Conservation (phyloP, 306 rosid genomes). For the Ormosia emarginata region DNA sequence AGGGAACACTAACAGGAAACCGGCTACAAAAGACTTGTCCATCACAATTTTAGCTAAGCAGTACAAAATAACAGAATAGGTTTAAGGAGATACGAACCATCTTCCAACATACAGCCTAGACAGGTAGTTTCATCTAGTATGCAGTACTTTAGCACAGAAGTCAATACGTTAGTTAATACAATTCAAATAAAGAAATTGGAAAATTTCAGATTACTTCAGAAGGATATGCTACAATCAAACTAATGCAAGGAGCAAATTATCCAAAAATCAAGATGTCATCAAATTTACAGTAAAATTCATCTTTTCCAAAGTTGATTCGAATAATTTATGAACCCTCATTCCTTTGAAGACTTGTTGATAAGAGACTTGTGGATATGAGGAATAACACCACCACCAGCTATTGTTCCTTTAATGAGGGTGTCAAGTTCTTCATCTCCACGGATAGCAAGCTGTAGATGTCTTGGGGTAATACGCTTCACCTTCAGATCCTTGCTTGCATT, state of each 20-base stretch:
- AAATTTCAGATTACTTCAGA: not conserved
- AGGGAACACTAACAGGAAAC: not conserved
- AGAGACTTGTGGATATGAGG: constrained; percentile 86
- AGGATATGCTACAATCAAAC: not conserved
- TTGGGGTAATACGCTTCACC: constrained; percentile 77
- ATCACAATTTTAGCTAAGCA: not conserved
- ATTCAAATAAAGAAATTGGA: not conserved
- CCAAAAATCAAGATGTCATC: constrained; percentile 20
- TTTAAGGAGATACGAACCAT: not conserved
- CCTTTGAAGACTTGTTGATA: constrained; percentile 77
- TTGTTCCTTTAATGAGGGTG: constrained; percentile 73
- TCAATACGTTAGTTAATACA: not conserved
- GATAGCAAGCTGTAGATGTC: constrained; percentile 83
- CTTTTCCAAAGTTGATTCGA: not conserved
- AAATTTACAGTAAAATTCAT: constrained; percentile 19
- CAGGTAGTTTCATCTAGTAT: not conserved
- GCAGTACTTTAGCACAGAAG: not conserved
- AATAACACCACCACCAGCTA: constrained; percentile 82
- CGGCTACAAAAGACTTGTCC: not conserved
- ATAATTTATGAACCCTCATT: constrained; percentile 19
- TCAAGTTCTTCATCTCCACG: constrained; percentile 82
- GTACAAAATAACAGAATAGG: not conserved
- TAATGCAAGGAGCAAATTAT: constrained; percentile 5
- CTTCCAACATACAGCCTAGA: not conserved
- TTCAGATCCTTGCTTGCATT: constrained; percentile 84